phyloP scores from a whole-genome alignment of 371 early-diverging fungal genomes.

The Mucor velutinosus region DNA sequence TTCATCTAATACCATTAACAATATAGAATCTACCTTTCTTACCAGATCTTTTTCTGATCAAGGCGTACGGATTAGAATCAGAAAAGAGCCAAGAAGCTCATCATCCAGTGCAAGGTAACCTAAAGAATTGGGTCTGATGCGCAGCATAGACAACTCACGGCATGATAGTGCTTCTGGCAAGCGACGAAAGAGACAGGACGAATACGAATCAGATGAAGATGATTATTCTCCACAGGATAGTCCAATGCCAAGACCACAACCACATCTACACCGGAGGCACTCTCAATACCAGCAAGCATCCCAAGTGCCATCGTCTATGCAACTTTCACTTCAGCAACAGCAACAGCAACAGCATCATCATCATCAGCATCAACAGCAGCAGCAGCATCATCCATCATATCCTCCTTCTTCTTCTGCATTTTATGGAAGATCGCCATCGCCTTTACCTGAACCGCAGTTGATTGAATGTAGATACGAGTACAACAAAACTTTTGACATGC shows the following conservation, averaged over 20 bases:
- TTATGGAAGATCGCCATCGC: slow-evolving; percentile 9
- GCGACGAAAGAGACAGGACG: slow-evolving; percentile 8
- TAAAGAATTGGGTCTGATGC: background rate
- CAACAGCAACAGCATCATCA: background rate
- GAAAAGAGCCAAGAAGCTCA: slow-evolving; percentile 31
- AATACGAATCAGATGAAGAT: slow-evolving; percentile 9
- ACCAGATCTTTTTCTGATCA: slow-evolving; percentile 35
- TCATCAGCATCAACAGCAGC: background rate
- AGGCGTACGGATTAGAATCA: slow-evolving; percentile 35
- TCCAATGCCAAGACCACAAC: background rate
- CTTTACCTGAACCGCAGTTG: slow-evolving; percentile 7
- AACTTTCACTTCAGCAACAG: background rate
- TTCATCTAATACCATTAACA: background rate
- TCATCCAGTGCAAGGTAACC: slow-evolving; percentile 15
- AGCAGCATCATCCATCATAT: background rate
- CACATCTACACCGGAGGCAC: background rate
- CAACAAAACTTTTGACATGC: background rate
- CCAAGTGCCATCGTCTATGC: background rate
- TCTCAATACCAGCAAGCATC: background rate
- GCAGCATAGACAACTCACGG: background rate
- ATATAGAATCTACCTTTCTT: slow-evolving; percentile 28
- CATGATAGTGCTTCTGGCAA: background rate
- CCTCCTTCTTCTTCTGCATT: background rate
- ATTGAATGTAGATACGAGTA: background rate
- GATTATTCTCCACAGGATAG: background rate